Percentiles rank a stretch among this genome's conserved stretches.
These are phyloP conservation scores for Pleurotus cornucopiae DNA, from an alignment of 768 basidiomycete species.

Conservation along the genomic window DNA sequence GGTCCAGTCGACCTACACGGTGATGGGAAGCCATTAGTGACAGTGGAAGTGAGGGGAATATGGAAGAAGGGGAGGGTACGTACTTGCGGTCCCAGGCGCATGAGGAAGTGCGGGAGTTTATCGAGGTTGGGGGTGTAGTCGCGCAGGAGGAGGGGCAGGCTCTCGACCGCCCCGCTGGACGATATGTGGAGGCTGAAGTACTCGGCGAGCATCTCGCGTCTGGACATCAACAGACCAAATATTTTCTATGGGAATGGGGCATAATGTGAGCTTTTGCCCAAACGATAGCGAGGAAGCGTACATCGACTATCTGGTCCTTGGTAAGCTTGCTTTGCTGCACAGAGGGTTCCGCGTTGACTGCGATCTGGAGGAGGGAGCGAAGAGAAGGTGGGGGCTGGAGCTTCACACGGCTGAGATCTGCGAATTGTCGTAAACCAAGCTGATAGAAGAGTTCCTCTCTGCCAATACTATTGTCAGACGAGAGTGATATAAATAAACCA, in stretches of 20 bases:
- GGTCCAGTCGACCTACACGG: conserved; percentile 78
- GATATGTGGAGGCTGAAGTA: conserved; percentile 84
- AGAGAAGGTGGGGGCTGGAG: conserved; percentile 82
- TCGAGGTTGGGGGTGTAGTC: conserved; percentile 91
- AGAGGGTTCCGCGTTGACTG: conserved; percentile 66
- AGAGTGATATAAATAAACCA: neutral
- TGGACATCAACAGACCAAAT: conserved; percentile 48
- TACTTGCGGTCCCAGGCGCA: conserved; percentile 92
- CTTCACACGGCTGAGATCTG: conserved; percentile 69
- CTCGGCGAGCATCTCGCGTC: conserved; percentile 83
- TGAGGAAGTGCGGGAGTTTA: conserved; percentile 82
- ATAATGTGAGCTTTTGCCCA: neutral
- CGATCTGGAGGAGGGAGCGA: conserved; percentile 67
- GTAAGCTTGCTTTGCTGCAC: conserved; percentile 49
- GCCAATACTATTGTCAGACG: neutral
- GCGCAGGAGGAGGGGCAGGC: conserved; percentile 75
- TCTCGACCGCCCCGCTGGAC: conserved; percentile 61
- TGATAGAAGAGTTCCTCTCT: conserved; percentile 97
- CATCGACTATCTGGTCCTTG: conserved; percentile 67
- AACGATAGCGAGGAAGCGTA: conserved; percentile 25
- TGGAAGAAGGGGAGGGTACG: conserved; percentile 7
- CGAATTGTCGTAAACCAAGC: conserved; percentile 87
- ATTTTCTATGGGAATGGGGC: conserved; percentile 46
- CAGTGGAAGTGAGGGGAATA: neutral
- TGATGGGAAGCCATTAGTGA: neutral